These are phyloP conservation scores for Aureobasidium sp. DNA, from an alignment of 2,329 filamentous ascomycete genomes.

Conservation along the genomic window DNA sequence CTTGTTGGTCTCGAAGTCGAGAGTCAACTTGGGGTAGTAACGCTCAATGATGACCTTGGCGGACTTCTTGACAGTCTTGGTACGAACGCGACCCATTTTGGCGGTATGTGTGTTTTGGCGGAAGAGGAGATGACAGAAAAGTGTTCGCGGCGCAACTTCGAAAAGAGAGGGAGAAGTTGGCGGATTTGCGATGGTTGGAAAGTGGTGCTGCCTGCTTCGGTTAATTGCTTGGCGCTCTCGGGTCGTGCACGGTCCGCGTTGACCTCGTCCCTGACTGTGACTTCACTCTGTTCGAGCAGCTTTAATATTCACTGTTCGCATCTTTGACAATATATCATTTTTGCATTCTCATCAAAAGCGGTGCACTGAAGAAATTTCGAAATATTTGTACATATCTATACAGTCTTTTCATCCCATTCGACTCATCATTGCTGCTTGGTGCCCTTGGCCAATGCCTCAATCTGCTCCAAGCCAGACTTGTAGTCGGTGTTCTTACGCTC, in stretches of 20 bases:
- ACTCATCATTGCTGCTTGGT: background rate
- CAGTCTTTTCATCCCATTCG: background rate
- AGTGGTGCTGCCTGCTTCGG: background rate
- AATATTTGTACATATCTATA: constrained; percentile 12
- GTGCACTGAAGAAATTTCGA: background rate
- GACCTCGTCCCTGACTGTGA: background rate
- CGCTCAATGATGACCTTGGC: constrained; percentile 99
- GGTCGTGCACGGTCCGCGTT: background rate
- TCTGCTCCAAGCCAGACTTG: constrained; percentile 4
- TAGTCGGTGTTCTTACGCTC: constrained; percentile 16
- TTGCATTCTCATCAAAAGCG: background rate
- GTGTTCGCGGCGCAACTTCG: constrained; percentile 12
- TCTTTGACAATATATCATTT: no score
- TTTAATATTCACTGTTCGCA: no score
- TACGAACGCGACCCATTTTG: constrained; percentile 50
- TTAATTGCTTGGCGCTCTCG: background rate
- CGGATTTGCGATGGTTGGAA: background rate
- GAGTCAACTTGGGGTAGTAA: constrained; percentile 88
- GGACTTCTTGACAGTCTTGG: constrained; percentile 68
- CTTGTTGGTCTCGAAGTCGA: constrained; percentile 99
- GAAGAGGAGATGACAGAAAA: constrained; percentile 5
- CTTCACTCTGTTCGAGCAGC: background rate
- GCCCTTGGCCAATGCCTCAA: constrained; percentile 3
- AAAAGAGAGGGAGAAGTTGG: background rate
- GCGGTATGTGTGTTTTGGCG: constrained; percentile 22